Percentiles rank a stretch among this genome's conserved stretches.
Evolutionary conservation across 331 rosid species (phyloP).

Genomic region (Acacia concinna): DNA sequence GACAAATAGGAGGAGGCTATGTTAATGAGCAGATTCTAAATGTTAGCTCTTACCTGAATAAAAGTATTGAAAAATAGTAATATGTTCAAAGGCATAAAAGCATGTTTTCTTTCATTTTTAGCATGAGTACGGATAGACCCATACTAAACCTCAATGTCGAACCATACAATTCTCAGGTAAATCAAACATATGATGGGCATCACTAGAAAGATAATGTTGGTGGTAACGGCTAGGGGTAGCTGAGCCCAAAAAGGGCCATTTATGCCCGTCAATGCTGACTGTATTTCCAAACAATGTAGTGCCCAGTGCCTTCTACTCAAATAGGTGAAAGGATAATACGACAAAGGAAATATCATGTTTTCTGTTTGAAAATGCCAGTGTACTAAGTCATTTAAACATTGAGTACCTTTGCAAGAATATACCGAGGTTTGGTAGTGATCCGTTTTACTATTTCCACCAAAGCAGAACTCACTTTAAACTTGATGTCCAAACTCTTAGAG

Average conservation of each 20-base stretch:
- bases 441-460: conserved; percentile 81
- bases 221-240: not conserved
- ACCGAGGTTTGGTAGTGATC: conserved; percentile 79
- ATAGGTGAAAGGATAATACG: not conserved
- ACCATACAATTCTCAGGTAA: not conserved
- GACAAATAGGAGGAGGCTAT: not conserved
- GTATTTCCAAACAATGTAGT: not conserved
- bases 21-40: conserved; percentile 9
- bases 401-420: conserved; percentile 92
- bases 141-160: conserved; percentile 13
- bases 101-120: conserved; percentile 8
- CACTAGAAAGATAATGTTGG: conserved; percentile 3
- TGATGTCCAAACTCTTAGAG: conserved; percentile 86
- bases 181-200: conserved; percentile 20
- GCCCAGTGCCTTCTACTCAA: not conserved
- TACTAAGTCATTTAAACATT: conserved; percentile 27
- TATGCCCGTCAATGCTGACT: not conserved
- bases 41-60: conserved; percentile 14
- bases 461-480: conserved; percentile 90
- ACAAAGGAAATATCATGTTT: conserved; percentile 23
- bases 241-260: not conserved
- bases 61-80: conserved; percentile 22
- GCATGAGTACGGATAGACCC: not conserved
- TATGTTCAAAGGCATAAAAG: not conserved
- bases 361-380: conserved; percentile 21